Conservation (phyloP, 306 rosid genomes). For the Gastrolobium villosum region DNA sequence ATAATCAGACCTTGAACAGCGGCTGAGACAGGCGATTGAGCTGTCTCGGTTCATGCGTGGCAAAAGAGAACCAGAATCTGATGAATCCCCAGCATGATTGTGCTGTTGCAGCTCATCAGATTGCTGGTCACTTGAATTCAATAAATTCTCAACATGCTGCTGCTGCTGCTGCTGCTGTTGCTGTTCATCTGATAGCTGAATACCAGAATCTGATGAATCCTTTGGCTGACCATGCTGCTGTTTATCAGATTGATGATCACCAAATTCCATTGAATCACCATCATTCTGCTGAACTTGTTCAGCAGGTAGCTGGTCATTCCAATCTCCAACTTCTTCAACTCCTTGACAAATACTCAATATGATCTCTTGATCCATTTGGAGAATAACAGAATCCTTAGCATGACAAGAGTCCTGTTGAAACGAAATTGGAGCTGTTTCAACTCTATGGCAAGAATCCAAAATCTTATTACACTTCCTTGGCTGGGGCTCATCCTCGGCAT, state of each 20-base stretch:
- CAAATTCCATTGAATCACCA: constrained; percentile 30
- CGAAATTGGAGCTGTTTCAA: constrained; percentile 49
- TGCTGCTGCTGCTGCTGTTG: constrained; percentile 23
- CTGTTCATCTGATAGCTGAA: constrained; percentile 17
- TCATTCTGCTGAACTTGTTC: constrained; percentile 32
- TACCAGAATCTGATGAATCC: constrained; percentile 32
- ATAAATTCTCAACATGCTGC: constrained; percentile 24
- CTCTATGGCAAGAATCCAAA: constrained; percentile 53
- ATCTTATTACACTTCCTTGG: constrained; percentile 60
- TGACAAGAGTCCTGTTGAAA: constrained; percentile 26
- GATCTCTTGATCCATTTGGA: constrained; percentile 52
- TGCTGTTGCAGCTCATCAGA: constrained; percentile 49
- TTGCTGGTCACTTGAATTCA: constrained; percentile 40
- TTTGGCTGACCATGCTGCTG: neutral
- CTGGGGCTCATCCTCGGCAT: constrained; percentile 56
- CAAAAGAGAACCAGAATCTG: constrained; percentile 69
- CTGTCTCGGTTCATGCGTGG: constrained; percentile 79
- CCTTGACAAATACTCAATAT: constrained; percentile 14
- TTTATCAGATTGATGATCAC: constrained; percentile 21
- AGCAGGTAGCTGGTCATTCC: neutral
- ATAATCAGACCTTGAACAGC: constrained; percentile 87
- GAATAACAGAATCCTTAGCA: constrained; percentile 39
- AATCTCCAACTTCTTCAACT: constrained; percentile 38
- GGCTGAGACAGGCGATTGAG: constrained; percentile 77
- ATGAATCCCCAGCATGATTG: constrained; percentile 52